Evolutionary conservation across 169 alveolate genomes (phyloP).

Genomic region (Cryptosporidium tyzzeri): DNA sequence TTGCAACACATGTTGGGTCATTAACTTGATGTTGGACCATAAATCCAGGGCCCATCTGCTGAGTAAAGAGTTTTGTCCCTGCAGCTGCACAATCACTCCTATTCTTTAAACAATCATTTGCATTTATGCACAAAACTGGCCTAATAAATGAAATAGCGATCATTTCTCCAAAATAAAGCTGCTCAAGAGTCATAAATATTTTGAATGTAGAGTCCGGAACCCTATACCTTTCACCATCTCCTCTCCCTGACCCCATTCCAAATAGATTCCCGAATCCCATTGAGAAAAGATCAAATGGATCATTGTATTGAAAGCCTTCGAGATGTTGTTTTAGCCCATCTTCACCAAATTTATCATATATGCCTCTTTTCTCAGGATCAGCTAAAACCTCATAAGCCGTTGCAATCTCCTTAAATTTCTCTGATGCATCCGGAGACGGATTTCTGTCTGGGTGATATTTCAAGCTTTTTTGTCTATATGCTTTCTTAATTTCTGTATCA

Average conservation of each 20-base stretch:
- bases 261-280: conserved; percentile 93
- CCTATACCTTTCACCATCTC: conserved; percentile 82
- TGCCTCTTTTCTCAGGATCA: conserved; percentile 90
- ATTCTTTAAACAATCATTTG: conserved; percentile 84
- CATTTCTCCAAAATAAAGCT: conserved; percentile 84
- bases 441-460: conserved; percentile 92
- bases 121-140: conserved; percentile 82
- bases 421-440: conserved; percentile 83
- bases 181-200: conserved; percentile 81
- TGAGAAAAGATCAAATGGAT: conserved; percentile 93
- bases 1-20: conserved; percentile 86
- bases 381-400: conserved; percentile 97
- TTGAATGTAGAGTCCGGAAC: conserved; percentile 80
- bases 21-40: conserved; percentile 86
- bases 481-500: conserved; percentile 85
- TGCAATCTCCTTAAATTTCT: conserved; percentile 94
- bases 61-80: conserved; percentile 83
- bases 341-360: conserved; percentile 80
- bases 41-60: conserved; percentile 88
- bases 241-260: conserved; percentile 80
- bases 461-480: conserved; percentile 86
- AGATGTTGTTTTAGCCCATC: conserved; percentile 78
- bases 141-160: conserved; percentile 79
- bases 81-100: conserved; percentile 86
- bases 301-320: conserved; percentile 79